Evolutionary conservation across 2,329 filamentous ascomycete genomes (phyloP).

Genomic region (Cladosporium sp.): DNA sequence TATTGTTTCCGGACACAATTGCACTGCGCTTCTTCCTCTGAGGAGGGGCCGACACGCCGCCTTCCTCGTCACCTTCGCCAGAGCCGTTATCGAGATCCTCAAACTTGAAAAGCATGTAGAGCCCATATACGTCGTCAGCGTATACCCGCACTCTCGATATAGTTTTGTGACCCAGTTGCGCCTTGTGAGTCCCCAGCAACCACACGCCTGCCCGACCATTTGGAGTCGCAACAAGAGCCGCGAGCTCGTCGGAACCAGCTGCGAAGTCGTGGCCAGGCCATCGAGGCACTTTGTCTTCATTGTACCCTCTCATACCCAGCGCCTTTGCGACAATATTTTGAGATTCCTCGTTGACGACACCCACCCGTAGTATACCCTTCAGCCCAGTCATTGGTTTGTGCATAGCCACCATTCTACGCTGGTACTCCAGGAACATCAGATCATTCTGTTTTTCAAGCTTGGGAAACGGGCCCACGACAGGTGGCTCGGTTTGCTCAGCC

Average conservation of each 20-base stretch:
- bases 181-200: conserved; percentile 1
- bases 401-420: neutral
- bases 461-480: neutral
- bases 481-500: neutral
- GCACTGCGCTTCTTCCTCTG: neutral
- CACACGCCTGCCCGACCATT: conserved; percentile 5
- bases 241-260: neutral
- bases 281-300: neutral
- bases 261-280: conserved; percentile 7
- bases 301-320: neutral
- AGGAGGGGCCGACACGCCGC: neutral
- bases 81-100: neutral
- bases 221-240: conserved; percentile 2
- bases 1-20: neutral
- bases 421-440: conserved; percentile 7
- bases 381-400: neutral
- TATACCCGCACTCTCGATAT: neutral
- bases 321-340: neutral
- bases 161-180: conserved; percentile 8
- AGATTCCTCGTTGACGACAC: neutral
- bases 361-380: neutral
- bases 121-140: too few species aligned
- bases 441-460: conserved; percentile 6
- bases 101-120: neutral
- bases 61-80: conserved; percentile 1